phyloP scores from a whole-genome alignment of 371 early-diverging fungal species.

The Batkoa obscura region DNA sequence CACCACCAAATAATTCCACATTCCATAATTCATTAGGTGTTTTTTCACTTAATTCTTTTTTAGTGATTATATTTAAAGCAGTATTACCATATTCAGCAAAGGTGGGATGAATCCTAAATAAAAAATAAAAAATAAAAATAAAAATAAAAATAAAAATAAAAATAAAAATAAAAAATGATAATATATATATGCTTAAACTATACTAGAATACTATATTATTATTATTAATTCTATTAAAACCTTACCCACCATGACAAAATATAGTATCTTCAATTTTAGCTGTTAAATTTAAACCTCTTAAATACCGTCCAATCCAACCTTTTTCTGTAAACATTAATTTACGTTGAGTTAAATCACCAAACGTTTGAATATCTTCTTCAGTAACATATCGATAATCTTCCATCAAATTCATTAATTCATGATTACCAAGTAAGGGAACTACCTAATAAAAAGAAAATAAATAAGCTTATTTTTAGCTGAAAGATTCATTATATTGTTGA shows the following conservation, averaged over 20 bases:
- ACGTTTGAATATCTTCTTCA: conserved; percentile 32
- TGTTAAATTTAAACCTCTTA: conserved; percentile 29
- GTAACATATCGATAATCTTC: conserved; percentile 55
- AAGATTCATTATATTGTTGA: not conserved
- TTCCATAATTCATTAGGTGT: conserved; percentile 9
- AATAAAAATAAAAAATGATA: not conserved
- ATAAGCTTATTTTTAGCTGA: not conserved
- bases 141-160: not conserved
- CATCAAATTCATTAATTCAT: conserved; percentile 55
- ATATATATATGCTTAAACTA: no score
- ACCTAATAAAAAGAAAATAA: conserved; percentile 12
- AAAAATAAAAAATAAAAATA: not conserved
- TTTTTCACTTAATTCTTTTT: conserved; percentile 9
- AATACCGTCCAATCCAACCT: conserved; percentile 44
- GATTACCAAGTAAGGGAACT: conserved; percentile 36
- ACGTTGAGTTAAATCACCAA: conserved; percentile 33
- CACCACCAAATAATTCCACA: conserved; percentile 18
- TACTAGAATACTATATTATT: not conserved
- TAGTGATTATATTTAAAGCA: conserved; percentile 21
- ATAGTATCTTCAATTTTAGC: conserved; percentile 36
- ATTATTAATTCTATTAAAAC: not conserved
- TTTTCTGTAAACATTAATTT: conserved; percentile 27
- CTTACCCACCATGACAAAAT: conserved; percentile 48
- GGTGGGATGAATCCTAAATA: conserved; percentile 19
- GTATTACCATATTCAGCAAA: conserved; percentile 26